These are phyloP conservation scores for Anthostomella pinea DNA, from an alignment of 2,329 filamentous ascomycete species.

Conservation along the genomic window DNA sequence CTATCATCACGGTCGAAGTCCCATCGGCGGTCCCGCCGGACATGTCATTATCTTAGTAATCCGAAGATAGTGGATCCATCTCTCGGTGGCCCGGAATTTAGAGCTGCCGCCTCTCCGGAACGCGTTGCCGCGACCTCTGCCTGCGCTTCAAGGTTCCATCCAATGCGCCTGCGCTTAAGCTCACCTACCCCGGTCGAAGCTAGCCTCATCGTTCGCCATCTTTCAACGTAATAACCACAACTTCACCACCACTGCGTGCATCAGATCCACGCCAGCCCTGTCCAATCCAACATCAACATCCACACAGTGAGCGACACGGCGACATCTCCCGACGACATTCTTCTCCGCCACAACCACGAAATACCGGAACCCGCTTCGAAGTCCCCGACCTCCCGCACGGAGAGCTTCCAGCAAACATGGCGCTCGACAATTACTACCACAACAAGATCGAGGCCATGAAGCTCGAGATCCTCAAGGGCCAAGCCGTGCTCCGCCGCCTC, in stretches of 20 bases:
- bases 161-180: slow-evolving; percentile 1
- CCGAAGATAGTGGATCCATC: background rate
- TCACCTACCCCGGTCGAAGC: slow-evolving; percentile 9
- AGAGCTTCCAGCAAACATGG: slow-evolving; percentile 68
- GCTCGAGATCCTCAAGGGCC: slow-evolving; percentile 99
- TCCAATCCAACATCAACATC: no score
- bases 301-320: no score
- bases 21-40: no score
- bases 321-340: no score
- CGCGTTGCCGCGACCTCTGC: slow-evolving; percentile 25
- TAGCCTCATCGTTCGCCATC: slow-evolving; percentile 13
- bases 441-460: slow-evolving; percentile 99
- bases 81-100: slow-evolving; percentile 17
- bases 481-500: slow-evolving; percentile 88
- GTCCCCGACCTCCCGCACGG: slow-evolving; percentile 12
- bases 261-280: background rate
- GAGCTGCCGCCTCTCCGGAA: slow-evolving; percentile 23
- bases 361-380: slow-evolving; percentile 2
- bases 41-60: no score
- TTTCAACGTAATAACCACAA: no score
- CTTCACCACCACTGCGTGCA: background rate
- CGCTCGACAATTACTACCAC: slow-evolving; percentile 98
- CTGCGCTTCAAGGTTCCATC: slow-evolving; percentile 9
- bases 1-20: no score
- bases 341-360: background rate